A percentile compares a stretch with the other conserved stretches of the same genome.
Conservation (phyloP, 2,329 filamentous ascomycete species). For the Hymenoscyphus fraxineus region DNA sequence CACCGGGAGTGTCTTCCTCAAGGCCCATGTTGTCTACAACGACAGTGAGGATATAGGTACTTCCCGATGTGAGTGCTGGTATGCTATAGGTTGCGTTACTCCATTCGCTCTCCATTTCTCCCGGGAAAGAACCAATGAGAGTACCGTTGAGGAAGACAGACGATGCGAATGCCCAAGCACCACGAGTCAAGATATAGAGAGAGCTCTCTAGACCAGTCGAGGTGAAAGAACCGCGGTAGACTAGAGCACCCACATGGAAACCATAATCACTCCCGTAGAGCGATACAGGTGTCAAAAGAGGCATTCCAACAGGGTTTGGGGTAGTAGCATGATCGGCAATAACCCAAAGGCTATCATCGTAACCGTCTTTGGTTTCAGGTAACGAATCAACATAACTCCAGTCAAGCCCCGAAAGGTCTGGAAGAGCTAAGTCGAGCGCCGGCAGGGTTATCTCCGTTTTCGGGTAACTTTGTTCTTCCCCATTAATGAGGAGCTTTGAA, state of each 20-base stretch:
- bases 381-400: conserved; percentile 71
- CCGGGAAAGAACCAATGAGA: conserved; percentile 61
- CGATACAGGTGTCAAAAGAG: conserved; percentile 57
- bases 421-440: conserved; percentile 49
- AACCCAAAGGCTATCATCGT: conserved; percentile 68
- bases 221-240: conserved; percentile 68
- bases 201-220: conserved; percentile 56
- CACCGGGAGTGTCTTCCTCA: conserved; percentile 62
- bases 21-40: conserved; percentile 71
- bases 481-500: conserved; percentile 59
- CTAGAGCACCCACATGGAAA: conserved; percentile 62
- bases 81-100: conserved; percentile 56
- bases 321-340: conserved; percentile 54
- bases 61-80: conserved; percentile 47
- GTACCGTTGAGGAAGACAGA: conserved; percentile 63
- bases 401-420: conserved; percentile 52
- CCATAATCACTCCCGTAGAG: conserved; percentile 73
- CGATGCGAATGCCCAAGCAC: conserved; percentile 64
- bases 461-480: conserved; percentile 36
- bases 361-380: conserved; percentile 60
- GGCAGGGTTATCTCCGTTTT: conserved; percentile 42
- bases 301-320: conserved; percentile 50
- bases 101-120: conserved; percentile 46
- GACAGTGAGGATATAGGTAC: conserved; percentile 61
- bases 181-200: conserved; percentile 58